Conservation (phyloP, 768 basidiomycete species). For the Plicaturopsis crispa region DNA sequence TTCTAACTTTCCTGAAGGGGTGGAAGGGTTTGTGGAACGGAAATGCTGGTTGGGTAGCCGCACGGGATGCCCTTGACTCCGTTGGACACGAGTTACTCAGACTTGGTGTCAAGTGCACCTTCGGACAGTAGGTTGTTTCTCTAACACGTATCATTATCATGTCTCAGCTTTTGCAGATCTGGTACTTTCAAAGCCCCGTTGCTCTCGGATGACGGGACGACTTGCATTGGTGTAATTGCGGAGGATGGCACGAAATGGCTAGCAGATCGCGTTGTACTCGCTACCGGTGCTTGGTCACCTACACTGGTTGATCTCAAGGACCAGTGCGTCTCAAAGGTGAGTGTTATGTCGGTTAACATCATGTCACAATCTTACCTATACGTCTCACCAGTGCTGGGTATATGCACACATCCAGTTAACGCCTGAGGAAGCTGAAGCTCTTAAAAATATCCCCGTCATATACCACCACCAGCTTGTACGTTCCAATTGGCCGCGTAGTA, state of each 20-base stretch:
- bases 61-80: conserved; percentile 3
- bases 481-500: conserved; percentile 4
- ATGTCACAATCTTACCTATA: too few species aligned
- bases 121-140: conserved; percentile 4
- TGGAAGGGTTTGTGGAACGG: conserved; percentile 4
- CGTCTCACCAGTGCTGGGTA: too few species aligned
- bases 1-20: neutral
- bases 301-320: conserved; percentile 5
- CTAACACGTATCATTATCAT: neutral
- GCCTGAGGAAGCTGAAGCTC: conserved; percentile 2
- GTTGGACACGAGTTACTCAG: conserved; percentile 1
- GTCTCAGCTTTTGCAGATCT: neutral
- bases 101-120: conserved; percentile 3
- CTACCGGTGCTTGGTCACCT: conserved; percentile 4
- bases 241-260: conserved; percentile 2
- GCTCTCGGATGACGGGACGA: conserved; percentile 4
- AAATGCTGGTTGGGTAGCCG: conserved; percentile 2
- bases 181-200: conserved; percentile 2
- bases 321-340: conserved; percentile 4
- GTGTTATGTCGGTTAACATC: too few species aligned
- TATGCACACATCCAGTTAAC: conserved; percentile 4
- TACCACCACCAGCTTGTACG: conserved; percentile 2
- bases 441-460: conserved; percentile 1
- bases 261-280: conserved; percentile 4
- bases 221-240: conserved; percentile 1